Evolutionary conservation across 129 eudicot species (phyloP).

Genomic region (Solidago caesia): DNA sequence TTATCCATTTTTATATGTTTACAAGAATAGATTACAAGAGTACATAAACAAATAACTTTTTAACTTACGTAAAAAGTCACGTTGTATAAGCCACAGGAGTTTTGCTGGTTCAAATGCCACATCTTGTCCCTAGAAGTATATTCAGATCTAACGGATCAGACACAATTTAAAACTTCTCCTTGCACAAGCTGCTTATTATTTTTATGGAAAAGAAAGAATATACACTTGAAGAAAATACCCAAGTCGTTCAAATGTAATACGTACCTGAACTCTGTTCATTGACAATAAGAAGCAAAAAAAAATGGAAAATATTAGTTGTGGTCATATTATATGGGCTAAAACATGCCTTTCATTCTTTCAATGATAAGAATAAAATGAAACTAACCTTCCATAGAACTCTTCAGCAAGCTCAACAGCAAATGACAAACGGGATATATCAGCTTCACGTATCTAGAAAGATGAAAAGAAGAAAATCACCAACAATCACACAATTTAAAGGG

Average conservation of each 20-base stretch:
- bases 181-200: conserved; percentile 1
- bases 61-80: conserved; percentile 92
- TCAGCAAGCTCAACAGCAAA: conserved; percentile 99
- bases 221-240: conserved; percentile 19
- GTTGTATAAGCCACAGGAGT: conserved; percentile 94
- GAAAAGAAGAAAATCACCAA: neutral
- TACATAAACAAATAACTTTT: neutral
- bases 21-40: neutral
- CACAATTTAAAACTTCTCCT: conserved; percentile 5
- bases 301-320: conserved; percentile 32
- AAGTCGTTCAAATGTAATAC: conserved; percentile 8
- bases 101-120: conserved; percentile 99
- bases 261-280: conserved; percentile 85
- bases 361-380: conserved; percentile 4
- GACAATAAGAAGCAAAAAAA: conserved; percentile 21
- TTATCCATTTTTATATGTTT: too few relatives aligned
- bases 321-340: neutral
- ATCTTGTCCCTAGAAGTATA: conserved; percentile 79
- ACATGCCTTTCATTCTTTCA: neutral
- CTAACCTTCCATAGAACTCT: conserved; percentile 96
- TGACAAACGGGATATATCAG: conserved; percentile 91
- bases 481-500: neutral
- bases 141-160: conserved; percentile 19
- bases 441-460: conserved; percentile 82
- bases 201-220: conserved; percentile 14